Percentiles rank a stretch among this genome's conserved stretches.
These are phyloP conservation scores for Vaucheria bursata DNA, from an alignment of 352 stramenopile genomes.

Conservation along the genomic window DNA sequence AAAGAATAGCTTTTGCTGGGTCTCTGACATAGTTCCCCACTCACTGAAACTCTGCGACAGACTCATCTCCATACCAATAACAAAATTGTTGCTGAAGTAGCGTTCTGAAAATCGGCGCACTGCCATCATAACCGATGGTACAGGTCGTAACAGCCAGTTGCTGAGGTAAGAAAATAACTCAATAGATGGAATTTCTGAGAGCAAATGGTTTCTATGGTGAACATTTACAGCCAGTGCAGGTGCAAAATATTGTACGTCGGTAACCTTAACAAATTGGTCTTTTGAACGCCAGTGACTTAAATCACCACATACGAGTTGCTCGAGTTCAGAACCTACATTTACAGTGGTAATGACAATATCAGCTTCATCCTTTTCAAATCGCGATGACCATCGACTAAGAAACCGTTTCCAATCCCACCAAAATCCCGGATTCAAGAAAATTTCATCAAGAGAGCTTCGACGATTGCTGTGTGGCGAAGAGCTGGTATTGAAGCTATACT, in stretches of 20 bases:
- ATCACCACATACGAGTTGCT: conserved; percentile 26
- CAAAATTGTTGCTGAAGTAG: conserved; percentile 46
- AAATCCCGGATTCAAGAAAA: conserved; percentile 43
- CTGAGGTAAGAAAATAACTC: conserved; percentile 33
- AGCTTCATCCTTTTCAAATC: conserved; percentile 21
- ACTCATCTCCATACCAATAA: conserved; percentile 43
- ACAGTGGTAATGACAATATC: conserved; percentile 19
- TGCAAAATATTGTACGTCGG: conserved; percentile 40
- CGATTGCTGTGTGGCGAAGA: neutral
- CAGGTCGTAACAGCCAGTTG: conserved; percentile 44
- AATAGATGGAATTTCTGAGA: conserved; percentile 24
- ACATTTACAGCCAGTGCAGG: conserved; percentile 29
- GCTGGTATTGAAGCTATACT: neutral
- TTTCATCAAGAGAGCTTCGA: conserved; percentile 37
- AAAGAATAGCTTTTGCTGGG: conserved; percentile 39
- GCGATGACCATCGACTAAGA: conserved; percentile 27
- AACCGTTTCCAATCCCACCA: conserved; percentile 45
- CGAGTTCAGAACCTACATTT: conserved; percentile 19
- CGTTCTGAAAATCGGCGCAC: conserved; percentile 31
- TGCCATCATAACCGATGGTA: conserved; percentile 32
- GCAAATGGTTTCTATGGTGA: conserved; percentile 12
- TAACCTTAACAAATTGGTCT: conserved; percentile 43
- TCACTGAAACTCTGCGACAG: conserved; percentile 12
- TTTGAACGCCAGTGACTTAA: conserved; percentile 25
- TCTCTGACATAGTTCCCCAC: conserved; percentile 19